Conservation (phyloP, 2,329 filamentous ascomycete species). For the Cryoendolithus antarcticus region DNA sequence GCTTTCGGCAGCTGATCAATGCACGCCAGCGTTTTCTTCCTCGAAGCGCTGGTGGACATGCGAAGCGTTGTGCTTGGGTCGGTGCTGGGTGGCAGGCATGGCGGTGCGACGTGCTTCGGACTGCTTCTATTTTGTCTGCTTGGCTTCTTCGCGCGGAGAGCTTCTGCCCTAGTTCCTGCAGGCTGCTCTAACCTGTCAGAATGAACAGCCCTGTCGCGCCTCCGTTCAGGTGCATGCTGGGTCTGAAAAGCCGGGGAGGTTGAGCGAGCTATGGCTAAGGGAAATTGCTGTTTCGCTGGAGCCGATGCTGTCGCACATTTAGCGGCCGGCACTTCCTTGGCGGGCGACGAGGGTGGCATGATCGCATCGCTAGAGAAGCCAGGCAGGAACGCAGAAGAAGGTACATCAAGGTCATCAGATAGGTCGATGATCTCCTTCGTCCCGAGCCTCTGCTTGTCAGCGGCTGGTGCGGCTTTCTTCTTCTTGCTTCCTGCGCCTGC, state of each 20-base stretch:
- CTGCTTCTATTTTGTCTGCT: slow-evolving; percentile 2
- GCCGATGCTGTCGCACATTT: not conserved
- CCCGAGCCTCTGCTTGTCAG: slow-evolving; percentile 12
- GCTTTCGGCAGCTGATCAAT: slow-evolving; percentile 21
- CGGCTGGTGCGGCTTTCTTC: slow-evolving; percentile 8
- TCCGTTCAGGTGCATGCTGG: slow-evolving; percentile 2
- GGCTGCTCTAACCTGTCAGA: not conserved
- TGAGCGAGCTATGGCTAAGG: slow-evolving; percentile 17
- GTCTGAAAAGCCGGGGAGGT: slow-evolving; percentile 22
- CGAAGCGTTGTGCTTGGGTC: slow-evolving; percentile 23
- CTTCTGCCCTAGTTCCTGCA: not conserved
- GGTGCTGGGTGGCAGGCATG: slow-evolving; percentile 1
- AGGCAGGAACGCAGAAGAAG: slow-evolving; percentile 13
- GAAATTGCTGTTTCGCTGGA: not conserved
- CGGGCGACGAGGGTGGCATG: slow-evolving; percentile 12
- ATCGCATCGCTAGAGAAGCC: slow-evolving; percentile 16
- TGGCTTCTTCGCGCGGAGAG: not conserved
- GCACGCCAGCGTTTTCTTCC: slow-evolving; percentile 30
- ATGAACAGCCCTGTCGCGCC: not conserved
- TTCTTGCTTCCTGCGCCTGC: slow-evolving; percentile 3
- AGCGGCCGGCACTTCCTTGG: slow-evolving; percentile 8
- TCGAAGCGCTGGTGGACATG: slow-evolving; percentile 26
- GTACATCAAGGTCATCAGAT: slow-evolving; percentile 22
- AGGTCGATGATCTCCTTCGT: slow-evolving; percentile 24
- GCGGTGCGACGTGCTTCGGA: slow-evolving; percentile 5